Conservation (phyloP, 495 filamentous ascomycete genomes). For the Pseudevernia furfuracea region DNA sequence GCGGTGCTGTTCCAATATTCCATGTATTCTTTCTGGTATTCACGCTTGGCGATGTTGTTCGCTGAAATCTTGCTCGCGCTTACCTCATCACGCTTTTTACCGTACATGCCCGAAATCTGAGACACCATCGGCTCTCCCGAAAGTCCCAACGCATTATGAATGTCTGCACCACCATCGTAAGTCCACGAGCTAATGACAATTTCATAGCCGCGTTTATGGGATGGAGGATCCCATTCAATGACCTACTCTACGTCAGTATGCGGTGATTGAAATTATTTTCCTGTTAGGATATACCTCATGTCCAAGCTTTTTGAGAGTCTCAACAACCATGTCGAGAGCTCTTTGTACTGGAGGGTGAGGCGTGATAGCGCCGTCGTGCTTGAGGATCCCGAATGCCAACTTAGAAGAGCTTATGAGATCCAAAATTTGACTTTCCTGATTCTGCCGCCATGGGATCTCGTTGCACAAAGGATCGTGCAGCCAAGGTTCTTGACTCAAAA, state of each 20-base stretch:
- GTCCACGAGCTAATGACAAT: conserved; percentile 35
- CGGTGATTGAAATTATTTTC: background rate
- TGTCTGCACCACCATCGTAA: conserved; percentile 43
- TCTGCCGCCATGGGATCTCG: conserved; percentile 56
- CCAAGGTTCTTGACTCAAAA: conserved; percentile 55
- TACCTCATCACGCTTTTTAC: conserved; percentile 24
- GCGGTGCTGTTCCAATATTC: conserved; percentile 62
- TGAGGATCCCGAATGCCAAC: conserved; percentile 49
- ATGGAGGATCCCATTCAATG: conserved; percentile 52
- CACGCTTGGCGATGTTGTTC: conserved; percentile 50
- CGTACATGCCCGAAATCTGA: conserved; percentile 35
- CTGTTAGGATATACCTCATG: conserved; percentile 30
- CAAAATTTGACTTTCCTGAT: conserved; percentile 41
- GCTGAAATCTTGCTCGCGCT: conserved; percentile 44
- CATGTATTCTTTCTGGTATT: conserved; percentile 56
- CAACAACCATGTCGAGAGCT: conserved; percentile 45
- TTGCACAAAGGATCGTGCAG: conserved; percentile 53
- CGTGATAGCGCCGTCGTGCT: conserved; percentile 41
- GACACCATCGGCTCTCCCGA: conserved; percentile 46
- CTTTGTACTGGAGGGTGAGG: conserved; percentile 49
- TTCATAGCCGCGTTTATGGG: conserved; percentile 34
- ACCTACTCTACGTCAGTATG: conserved; percentile 22
- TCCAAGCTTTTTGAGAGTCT: conserved; percentile 44
- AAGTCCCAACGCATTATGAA: conserved; percentile 41
- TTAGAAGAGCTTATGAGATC: conserved; percentile 34